Percentiles rank a stretch among this genome's conserved stretches.
Evolutionary conservation across 2,329 filamentous ascomycete genomes (phyloP).

Genomic region (Cercospora berteroae): DNA sequence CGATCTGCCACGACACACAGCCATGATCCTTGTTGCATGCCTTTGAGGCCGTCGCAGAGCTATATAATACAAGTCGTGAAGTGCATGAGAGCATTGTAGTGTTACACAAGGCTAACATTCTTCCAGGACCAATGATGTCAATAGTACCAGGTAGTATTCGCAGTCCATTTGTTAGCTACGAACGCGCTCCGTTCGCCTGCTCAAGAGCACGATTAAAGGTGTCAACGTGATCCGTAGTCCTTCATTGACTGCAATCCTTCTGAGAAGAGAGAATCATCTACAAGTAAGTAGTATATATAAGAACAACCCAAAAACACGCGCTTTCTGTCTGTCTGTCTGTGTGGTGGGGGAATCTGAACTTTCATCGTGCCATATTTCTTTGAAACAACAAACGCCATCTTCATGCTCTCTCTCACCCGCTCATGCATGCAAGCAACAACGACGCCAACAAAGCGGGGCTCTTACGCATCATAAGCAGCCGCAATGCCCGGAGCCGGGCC

Average conservation of each 20-base stretch:
- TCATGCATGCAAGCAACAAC: not conserved
- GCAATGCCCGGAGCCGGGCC: slow-evolving; percentile 49
- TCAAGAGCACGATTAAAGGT: no score
- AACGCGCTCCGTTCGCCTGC: no score
- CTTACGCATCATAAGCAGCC: slow-evolving; percentile 34
- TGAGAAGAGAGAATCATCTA: not conserved
- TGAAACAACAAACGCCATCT: not conserved
- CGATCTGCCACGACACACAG: not conserved
- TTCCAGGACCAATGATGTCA: no score
- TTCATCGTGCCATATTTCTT: not conserved
- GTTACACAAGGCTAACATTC: not conserved
- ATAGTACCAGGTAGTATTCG: no score
- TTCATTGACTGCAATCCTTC: not conserved
- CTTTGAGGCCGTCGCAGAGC: not conserved
- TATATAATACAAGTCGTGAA: not conserved
- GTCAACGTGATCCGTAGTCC: no score
- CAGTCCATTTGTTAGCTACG: no score
- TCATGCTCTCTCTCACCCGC: not conserved
- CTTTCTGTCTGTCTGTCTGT: not conserved
- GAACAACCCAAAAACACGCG: not conserved
- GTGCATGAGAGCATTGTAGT: not conserved
- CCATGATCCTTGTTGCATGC: not conserved
- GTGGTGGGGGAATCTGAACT: not conserved
- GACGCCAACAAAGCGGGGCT: not conserved
- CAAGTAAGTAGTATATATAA: not conserved